Conservation (phyloP, 2,329 filamentous ascomycete species). For the Pseudocercospora eumusae region DNA sequence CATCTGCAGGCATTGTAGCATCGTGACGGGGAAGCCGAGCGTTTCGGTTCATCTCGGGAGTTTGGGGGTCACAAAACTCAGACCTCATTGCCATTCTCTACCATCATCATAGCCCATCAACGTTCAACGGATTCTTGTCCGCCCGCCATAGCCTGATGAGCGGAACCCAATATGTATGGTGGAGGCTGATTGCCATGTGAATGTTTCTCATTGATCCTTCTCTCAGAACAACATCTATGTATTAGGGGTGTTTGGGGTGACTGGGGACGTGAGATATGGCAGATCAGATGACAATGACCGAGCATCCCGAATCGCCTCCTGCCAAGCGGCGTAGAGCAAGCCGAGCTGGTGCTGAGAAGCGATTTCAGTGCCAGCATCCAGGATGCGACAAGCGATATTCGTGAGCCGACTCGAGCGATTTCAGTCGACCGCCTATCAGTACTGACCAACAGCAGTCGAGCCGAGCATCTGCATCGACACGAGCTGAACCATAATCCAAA, state of each 20-base stretch:
- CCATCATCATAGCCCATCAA: too few species aligned
- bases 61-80: not conserved
- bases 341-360: conserved; percentile 74
- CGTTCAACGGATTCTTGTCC: not conserved
- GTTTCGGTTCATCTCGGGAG: not conserved
- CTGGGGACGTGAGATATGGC: not conserved
- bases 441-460: conserved; percentile 51
- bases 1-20: too few species aligned
- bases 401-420: conserved; percentile 8
- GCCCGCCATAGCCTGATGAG: not conserved
- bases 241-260: not conserved
- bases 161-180: too few species aligned
- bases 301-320: conserved; percentile 16
- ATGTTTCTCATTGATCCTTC: not conserved
- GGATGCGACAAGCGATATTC: conserved; percentile 95
- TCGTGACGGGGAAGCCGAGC: not conserved
- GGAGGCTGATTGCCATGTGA: not conserved
- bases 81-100: not conserved
- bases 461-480: conserved; percentile 90
- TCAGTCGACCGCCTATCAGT: not conserved
- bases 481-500: conserved; percentile 93
- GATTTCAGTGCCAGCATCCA: conserved; percentile 68
- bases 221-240: not conserved
- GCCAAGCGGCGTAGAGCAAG: conserved; percentile 57
- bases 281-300: conserved; percentile 10